Percentiles rank a stretch among this genome's conserved stretches.
Evolutionary conservation across 1,284 basidiomycete species (phyloP).

Genomic region (Peniophora sp.): DNA sequence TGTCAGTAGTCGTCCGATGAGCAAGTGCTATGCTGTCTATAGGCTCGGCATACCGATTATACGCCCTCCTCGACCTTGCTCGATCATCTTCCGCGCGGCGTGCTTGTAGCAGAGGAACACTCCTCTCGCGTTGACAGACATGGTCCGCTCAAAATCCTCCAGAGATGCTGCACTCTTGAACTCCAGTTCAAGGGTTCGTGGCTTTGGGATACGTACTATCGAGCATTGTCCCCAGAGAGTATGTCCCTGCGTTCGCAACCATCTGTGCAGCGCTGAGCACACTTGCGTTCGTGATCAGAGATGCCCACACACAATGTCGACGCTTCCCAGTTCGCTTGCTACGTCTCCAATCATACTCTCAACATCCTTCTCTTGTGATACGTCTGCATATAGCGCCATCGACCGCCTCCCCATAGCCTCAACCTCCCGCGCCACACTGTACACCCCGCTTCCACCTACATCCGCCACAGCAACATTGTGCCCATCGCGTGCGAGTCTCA

Average conservation of each 20-base stretch:
- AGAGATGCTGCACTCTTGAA: constrained; percentile 10
- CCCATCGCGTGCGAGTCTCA: constrained; percentile 15
- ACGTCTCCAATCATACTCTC: constrained; percentile 13
- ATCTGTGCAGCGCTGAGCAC: constrained; percentile 11
- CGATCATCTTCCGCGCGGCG: constrained; percentile 21
- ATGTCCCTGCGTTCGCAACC: constrained; percentile 20
- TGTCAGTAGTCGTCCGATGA: not conserved
- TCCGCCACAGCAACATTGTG: constrained; percentile 15
- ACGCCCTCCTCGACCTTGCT: constrained; percentile 22
- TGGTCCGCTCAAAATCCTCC: constrained; percentile 15
- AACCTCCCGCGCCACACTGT: constrained; percentile 10
- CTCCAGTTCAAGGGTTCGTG: too few relatives aligned
- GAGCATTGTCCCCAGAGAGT: not conserved
- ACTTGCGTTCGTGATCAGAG: not conserved
- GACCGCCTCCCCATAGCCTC: constrained; percentile 7
- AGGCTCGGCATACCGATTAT: constrained; percentile 19
- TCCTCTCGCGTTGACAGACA: constrained; percentile 19
- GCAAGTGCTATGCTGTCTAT: constrained; percentile 13
- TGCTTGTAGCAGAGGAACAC: constrained; percentile 24
- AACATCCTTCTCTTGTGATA: constrained; percentile 14
- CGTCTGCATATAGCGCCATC: constrained; percentile 12
- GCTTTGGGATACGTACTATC: constrained; percentile 5
- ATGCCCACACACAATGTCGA: constrained; percentile 15
- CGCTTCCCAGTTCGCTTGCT: constrained; percentile 17
- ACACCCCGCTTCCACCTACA: constrained; percentile 7